Evolutionary conservation across 768 basidiomycete genomes (phyloP).

Genomic region (Tulasnella sp.): DNA sequence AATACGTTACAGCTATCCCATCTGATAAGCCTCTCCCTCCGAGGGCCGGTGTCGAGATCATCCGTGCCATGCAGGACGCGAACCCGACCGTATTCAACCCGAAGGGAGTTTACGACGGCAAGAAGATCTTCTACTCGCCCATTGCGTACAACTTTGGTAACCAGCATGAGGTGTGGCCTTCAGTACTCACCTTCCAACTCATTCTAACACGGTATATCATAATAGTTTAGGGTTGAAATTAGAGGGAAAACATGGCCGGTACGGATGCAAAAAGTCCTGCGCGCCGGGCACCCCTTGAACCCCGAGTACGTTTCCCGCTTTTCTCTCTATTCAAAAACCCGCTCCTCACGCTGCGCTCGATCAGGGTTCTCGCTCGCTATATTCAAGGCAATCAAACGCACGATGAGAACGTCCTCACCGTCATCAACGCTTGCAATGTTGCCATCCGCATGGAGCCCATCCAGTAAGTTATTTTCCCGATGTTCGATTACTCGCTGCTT

Average conservation of each 20-base stretch:
- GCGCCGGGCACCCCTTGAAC: neutral
- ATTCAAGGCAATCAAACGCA: constrained; percentile 41
- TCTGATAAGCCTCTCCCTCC: constrained; percentile 58
- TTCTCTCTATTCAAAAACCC: neutral
- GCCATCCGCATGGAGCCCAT: constrained; percentile 64
- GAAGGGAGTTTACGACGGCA: neutral
- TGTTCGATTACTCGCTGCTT: neutral
- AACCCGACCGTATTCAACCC: neutral
- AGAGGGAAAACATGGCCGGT: constrained; percentile 38
- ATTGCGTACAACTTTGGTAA: constrained; percentile 19
- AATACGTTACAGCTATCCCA: constrained; percentile 44
- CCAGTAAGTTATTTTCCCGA: constrained; percentile 22
- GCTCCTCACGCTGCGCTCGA: neutral
- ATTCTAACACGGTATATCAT: neutral
- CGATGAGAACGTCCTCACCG: constrained; percentile 55
- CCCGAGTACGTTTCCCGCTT: neutral
- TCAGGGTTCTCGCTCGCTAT: constrained; percentile 52
- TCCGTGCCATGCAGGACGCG: neutral
- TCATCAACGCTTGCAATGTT: constrained; percentile 42
- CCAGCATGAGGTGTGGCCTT: constrained; percentile 31
- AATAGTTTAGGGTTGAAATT: constrained; percentile 34
- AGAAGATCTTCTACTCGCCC: constrained; percentile 1
- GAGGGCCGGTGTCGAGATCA: constrained; percentile 45
- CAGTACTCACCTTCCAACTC: neutral
- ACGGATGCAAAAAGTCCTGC: constrained; percentile 30